phyloP scores from a whole-genome alignment of 2,329 filamentous ascomycete genomes.

The Neofusicoccum cordaticola region DNA sequence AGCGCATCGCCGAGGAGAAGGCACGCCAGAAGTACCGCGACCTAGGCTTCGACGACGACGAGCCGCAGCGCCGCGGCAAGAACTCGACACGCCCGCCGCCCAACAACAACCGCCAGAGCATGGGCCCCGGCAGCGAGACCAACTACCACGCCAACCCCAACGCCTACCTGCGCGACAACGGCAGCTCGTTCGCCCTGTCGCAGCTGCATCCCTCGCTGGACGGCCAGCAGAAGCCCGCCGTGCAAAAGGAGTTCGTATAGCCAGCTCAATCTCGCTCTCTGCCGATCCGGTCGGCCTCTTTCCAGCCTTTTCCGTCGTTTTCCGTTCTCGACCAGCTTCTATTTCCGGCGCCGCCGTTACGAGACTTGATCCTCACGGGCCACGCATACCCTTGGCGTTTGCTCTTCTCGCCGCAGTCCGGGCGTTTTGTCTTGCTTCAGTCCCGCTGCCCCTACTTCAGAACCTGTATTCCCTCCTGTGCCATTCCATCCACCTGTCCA shows the following conservation, averaged over 20 bases:
- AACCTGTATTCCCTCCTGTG: neutral
- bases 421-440: neutral
- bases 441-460: neutral
- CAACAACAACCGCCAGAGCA: neutral
- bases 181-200: neutral
- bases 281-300: neutral
- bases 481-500: neutral
- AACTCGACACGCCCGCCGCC: neutral
- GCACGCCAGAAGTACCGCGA: neutral
- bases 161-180: conserved; percentile 5
- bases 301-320: neutral
- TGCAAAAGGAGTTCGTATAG: conserved; percentile 3
- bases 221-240: neutral
- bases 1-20: neutral
- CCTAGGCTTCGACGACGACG: conserved; percentile 13
- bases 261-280: neutral
- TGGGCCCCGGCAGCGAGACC: neutral
- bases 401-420: no score
- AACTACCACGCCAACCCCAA: neutral
- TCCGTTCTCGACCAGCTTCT: neutral
- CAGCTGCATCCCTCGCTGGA: conserved; percentile 11
- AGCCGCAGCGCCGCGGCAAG: neutral
- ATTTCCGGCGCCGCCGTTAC: neutral
- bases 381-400: neutral
- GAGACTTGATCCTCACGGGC: conserved; percentile 1